Conservation (phyloP, 2,329 filamentous ascomycete genomes). For the Aureobasidium sp. region DNA sequence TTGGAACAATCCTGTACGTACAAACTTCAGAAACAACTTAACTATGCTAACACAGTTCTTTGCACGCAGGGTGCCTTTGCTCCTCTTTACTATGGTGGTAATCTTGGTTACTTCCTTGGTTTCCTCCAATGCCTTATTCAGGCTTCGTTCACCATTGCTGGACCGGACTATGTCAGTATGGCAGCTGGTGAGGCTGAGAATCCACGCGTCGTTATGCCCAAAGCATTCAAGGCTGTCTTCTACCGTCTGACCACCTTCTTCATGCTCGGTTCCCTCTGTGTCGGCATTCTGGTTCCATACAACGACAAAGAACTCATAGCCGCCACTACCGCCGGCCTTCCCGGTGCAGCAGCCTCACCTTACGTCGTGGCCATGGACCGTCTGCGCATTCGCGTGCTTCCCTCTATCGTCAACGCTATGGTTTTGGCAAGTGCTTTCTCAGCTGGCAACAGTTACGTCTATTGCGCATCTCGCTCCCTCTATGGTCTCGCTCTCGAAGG, state of each 20-base stretch:
- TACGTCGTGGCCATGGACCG: slow-evolving; percentile 62
- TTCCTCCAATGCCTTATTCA: slow-evolving; percentile 68
- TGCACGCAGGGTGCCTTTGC: slow-evolving; percentile 45
- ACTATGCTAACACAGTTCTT: background rate
- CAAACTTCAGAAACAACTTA: background rate
- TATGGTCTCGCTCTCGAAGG: slow-evolving; percentile 62
- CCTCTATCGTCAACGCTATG: slow-evolving; percentile 65
- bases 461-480: slow-evolving; percentile 59
- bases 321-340: slow-evolving; percentile 50
- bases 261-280: slow-evolving; percentile 61
- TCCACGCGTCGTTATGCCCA: slow-evolving; percentile 60
- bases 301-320: slow-evolving; percentile 53
- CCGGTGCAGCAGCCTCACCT: slow-evolving; percentile 57
- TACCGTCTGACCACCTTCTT: slow-evolving; percentile 71
- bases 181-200: slow-evolving; percentile 63
- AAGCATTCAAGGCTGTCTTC: slow-evolving; percentile 70
- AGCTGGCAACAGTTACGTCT: slow-evolving; percentile 60
- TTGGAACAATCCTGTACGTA: slow-evolving; percentile 13
- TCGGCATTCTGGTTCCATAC: slow-evolving; percentile 65
- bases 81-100: slow-evolving; percentile 55
- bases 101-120: slow-evolving; percentile 64
- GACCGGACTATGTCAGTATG: slow-evolving; percentile 59
- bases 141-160: slow-evolving; percentile 59
- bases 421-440: slow-evolving; percentile 61
- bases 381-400: slow-evolving; percentile 53